phyloP scores from a whole-genome alignment of 2,329 filamentous ascomycete species.

The Tolypocladium capitatum region DNA sequence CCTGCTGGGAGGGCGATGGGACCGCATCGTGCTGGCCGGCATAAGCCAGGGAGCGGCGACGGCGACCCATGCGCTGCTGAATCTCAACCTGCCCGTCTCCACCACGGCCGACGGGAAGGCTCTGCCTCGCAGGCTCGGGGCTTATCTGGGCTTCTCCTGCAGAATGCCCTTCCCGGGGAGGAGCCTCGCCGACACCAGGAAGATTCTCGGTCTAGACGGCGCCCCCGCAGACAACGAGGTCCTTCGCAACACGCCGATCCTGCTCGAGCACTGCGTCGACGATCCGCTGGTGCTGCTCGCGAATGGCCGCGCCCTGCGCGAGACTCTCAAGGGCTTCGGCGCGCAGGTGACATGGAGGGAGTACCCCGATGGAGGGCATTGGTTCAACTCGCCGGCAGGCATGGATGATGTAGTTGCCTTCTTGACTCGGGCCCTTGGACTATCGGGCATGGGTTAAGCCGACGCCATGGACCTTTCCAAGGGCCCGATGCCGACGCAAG shows the following conservation, averaged over 20 bases:
- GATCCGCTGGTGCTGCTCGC: constrained; percentile 26
- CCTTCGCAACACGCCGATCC: constrained; percentile 27
- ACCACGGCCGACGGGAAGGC: background rate
- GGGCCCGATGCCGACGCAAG: too few species aligned
- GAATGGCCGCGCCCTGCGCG: constrained; percentile 20
- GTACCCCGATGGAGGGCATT: constrained; percentile 29
- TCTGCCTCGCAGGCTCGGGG: constrained; percentile 9
- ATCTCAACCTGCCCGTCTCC: constrained; percentile 12
- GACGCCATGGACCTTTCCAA: background rate
- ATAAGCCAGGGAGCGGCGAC: constrained; percentile 34
- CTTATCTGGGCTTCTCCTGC: constrained; percentile 25
- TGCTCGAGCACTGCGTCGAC: constrained; percentile 31
- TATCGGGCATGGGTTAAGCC: background rate
- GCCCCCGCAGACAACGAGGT: constrained; percentile 14
- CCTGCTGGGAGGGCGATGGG: constrained; percentile 20
- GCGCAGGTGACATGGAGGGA: constrained; percentile 25
- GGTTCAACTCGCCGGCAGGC: constrained; percentile 28
- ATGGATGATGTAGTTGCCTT: constrained; percentile 27
- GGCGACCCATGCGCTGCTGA: constrained; percentile 22
- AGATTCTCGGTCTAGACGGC: constrained; percentile 15
- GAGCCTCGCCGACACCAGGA: constrained; percentile 17
- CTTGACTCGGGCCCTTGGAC: constrained; percentile 8
- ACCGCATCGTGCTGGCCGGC: constrained; percentile 28
- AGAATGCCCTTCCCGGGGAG: constrained; percentile 22
- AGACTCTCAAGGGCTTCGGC: constrained; percentile 22